A percentile compares a stretch with the other conserved stretches of the same genome.
Evolutionary conservation across 2,329 filamentous ascomycete species (phyloP).

Genomic region (Chaetomiaceae sp.): DNA sequence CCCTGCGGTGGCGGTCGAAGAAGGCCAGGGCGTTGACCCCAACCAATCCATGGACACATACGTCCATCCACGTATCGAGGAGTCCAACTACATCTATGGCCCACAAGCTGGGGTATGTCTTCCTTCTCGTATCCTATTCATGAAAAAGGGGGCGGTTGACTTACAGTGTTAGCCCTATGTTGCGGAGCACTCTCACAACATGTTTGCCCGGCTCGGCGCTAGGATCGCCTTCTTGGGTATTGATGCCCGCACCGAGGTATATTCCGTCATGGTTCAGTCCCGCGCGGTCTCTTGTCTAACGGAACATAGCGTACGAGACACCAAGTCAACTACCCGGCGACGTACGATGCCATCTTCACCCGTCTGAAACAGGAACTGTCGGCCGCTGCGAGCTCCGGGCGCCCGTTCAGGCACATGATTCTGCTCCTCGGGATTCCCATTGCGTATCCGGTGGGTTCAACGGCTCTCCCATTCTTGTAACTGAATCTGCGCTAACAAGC

Average conservation of each 20-base stretch:
- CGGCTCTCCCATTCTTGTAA: not conserved
- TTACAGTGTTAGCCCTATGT: slow-evolving; percentile 75
- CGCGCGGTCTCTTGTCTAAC: not conserved
- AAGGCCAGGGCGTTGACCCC: slow-evolving; percentile 58
- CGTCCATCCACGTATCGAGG: slow-evolving; percentile 51
- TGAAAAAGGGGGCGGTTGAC: slow-evolving; percentile 35
- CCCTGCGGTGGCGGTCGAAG: slow-evolving; percentile 37
- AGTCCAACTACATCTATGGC: slow-evolving; percentile 74
- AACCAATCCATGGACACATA: slow-evolving; percentile 69
- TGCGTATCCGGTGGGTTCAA: slow-evolving; percentile 64
- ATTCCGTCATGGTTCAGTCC: slow-evolving; percentile 18
- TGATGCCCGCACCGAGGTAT: slow-evolving; percentile 83
- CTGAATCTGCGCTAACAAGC: slow-evolving; percentile 24
- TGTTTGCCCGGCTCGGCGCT: slow-evolving; percentile 78
- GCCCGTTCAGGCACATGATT: slow-evolving; percentile 82
- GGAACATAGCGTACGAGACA: slow-evolving; percentile 68
- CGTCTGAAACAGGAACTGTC: slow-evolving; percentile 64
- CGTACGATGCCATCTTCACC: slow-evolving; percentile 77
- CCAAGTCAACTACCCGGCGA: slow-evolving; percentile 90
- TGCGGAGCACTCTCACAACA: slow-evolving; percentile 74
- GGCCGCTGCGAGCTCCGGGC: slow-evolving; percentile 58
- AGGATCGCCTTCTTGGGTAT: slow-evolving; percentile 80
- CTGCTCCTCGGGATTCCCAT: slow-evolving; percentile 82
- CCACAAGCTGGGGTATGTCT: slow-evolving; percentile 64
- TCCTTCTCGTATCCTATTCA: slow-evolving; percentile 6